Conservation (phyloP, 768 basidiomycete species). For the Peribolospora baueri region DNA sequence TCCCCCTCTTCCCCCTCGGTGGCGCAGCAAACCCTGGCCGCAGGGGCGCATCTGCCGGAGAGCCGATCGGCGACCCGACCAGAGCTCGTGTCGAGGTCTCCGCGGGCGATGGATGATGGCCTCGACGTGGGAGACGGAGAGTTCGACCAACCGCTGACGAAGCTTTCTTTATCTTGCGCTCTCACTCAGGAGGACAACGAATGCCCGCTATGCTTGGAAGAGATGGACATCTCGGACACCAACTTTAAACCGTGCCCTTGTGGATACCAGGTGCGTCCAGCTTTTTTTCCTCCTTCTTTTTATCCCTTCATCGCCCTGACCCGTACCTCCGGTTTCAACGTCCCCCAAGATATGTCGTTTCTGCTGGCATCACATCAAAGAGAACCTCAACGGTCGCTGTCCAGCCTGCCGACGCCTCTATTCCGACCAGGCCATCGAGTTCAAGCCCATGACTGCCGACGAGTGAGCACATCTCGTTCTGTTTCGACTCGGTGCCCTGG, state of each 20-base stretch:
- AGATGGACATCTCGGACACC: conserved; percentile 96
- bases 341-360: conserved; percentile 70
- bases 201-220: conserved; percentile 91
- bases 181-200: conserved; percentile 68
- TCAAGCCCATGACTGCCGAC: conserved; percentile 80
- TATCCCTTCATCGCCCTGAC: background rate
- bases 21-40: too few relatives aligned
- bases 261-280: conserved; percentile 60
- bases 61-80: too few relatives aligned
- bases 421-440: conserved; percentile 75
- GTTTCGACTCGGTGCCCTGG: background rate
- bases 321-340: background rate
- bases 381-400: conserved; percentile 83
- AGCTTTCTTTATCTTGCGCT: background rate
- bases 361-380: conserved; percentile 96
- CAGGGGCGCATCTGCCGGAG: too few relatives aligned
- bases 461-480: conserved; percentile 39
- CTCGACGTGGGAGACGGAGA: too few relatives aligned
- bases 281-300: background rate
- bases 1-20: too few relatives aligned
- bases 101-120: too few relatives aligned
- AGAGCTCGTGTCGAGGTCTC: too few relatives aligned
- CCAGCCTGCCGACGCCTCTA: conserved; percentile 87
- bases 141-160: too few relatives aligned
- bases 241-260: conserved; percentile 98